A percentile compares a stretch with the other conserved stretches of the same genome.
Evolutionary conservation across 2,329 filamentous ascomycete species (phyloP).

Genomic region (Parasarocladium wereldwijsianum): DNA sequence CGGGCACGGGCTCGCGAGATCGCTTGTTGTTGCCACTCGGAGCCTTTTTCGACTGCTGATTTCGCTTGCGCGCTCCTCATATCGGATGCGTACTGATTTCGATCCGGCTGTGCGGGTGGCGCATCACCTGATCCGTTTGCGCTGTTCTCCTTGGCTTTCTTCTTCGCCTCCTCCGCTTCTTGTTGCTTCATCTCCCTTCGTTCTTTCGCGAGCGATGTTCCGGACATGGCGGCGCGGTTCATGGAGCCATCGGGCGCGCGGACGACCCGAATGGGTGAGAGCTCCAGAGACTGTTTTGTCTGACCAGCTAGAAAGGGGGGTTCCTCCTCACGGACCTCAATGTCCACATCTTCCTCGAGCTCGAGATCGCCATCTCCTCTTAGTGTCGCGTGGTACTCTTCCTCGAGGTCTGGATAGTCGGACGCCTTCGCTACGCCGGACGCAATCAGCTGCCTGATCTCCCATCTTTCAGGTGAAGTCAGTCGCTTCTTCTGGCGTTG

Average conservation of each 20-base stretch:
- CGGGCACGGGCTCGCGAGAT: conserved; percentile 19
- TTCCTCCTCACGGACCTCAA: conserved; percentile 91
- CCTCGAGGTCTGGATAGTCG: conserved; percentile 87
- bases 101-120: conserved; percentile 80
- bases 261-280: conserved; percentile 90
- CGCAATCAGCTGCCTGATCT: conserved; percentile 90
- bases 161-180: conserved; percentile 61
- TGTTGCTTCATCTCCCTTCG: conserved; percentile 78
- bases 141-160: conserved; percentile 72
- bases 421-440: conserved; percentile 86
- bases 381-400: conserved; percentile 81
- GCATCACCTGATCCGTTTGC: conserved; percentile 89
- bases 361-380: conserved; percentile 79
- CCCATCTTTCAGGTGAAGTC: conserved; percentile 95
- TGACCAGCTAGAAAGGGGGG: conserved; percentile 92
- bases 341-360: conserved; percentile 91
- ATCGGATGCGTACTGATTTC: conserved; percentile 80
- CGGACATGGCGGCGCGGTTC: conserved; percentile 91
- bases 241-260: conserved; percentile 97
- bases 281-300: conserved; percentile 87
- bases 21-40: conserved; percentile 84
- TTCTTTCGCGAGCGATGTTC: conserved; percentile 77
- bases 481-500: conserved; percentile 70
- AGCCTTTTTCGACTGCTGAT: conserved; percentile 52
- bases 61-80: conserved; percentile 53